These are phyloP conservation scores for Dendrothele bispora DNA, from an alignment of 768 basidiomycete genomes.

Conservation along the genomic window DNA sequence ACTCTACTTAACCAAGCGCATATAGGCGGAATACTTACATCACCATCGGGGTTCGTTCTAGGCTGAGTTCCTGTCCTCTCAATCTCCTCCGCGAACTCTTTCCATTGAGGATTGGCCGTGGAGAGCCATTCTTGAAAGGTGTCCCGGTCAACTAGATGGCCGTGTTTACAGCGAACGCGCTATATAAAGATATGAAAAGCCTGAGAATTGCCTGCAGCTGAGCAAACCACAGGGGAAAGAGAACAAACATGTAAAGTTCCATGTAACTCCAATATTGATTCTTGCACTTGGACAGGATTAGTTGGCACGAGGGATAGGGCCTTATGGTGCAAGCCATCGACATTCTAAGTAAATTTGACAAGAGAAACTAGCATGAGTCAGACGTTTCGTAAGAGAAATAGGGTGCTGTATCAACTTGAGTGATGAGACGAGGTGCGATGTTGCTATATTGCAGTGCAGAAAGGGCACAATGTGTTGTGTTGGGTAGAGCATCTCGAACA, in stretches of 20 bases:
- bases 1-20: background rate
- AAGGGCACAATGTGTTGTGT: slow-evolving; percentile 86
- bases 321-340: slow-evolving; percentile 93
- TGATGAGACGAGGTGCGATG: slow-evolving; percentile 65
- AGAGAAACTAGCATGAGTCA: background rate
- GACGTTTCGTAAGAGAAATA: background rate
- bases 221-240: background rate
- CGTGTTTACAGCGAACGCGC: slow-evolving; percentile 76
- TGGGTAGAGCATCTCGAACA: slow-evolving; percentile 80
- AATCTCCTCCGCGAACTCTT: slow-evolving; percentile 62
- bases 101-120: slow-evolving; percentile 77
- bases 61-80: slow-evolving; percentile 57
- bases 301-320: slow-evolving; percentile 47
- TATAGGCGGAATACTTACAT: slow-evolving; percentile 49
- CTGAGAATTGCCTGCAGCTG: background rate
- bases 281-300: slow-evolving; percentile 33
- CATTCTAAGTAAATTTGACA: slow-evolving; percentile 51
- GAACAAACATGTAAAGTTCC: slow-evolving; percentile 76
- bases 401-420: slow-evolving; percentile 54
- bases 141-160: slow-evolving; percentile 66
- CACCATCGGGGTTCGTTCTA: slow-evolving; percentile 91
- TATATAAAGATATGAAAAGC: slow-evolving; percentile 24
- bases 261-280: slow-evolving; percentile 76
- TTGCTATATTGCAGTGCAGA: slow-evolving; percentile 77
- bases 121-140: slow-evolving; percentile 77